phyloP scores from a whole-genome alignment of 306 rosid genomes.

The Vigna reflexopilosa region DNA sequence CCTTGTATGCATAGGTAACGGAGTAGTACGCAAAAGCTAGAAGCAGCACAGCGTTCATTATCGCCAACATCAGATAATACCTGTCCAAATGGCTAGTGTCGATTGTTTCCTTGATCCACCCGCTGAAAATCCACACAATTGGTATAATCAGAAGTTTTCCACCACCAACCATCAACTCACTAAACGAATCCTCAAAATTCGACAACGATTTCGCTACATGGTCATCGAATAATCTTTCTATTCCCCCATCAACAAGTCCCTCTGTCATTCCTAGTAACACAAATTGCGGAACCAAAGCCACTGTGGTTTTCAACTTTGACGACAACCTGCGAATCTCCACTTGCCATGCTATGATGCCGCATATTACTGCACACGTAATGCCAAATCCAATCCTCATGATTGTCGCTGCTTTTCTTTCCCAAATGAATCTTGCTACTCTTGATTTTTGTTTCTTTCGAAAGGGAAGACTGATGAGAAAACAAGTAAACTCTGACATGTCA shows the following conservation, averaged over 20 bases:
- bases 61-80: neutral
- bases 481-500: neutral
- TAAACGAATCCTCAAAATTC: neutral
- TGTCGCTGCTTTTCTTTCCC: neutral
- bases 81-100: neutral
- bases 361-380: slow-evolving; percentile 16
- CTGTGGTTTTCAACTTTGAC: neutral
- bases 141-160: neutral
- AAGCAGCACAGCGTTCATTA: neutral
- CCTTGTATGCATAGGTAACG: neutral
- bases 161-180: neutral
- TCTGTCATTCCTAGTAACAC: neutral
- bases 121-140: neutral
- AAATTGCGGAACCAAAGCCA: slow-evolving; percentile 23
- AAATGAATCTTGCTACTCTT: no score
- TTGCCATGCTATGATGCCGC: neutral
- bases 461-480: neutral
- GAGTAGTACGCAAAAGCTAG: neutral
- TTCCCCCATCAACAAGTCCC: neutral
- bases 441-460: no score
- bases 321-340: neutral
- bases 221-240: neutral
- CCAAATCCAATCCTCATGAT: slow-evolving; percentile 17
- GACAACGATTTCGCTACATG: neutral
- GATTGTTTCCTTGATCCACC: neutral